phyloP scores from a whole-genome alignment of 2,329 filamentous ascomycete species.

The Elsinoe arachidis region DNA sequence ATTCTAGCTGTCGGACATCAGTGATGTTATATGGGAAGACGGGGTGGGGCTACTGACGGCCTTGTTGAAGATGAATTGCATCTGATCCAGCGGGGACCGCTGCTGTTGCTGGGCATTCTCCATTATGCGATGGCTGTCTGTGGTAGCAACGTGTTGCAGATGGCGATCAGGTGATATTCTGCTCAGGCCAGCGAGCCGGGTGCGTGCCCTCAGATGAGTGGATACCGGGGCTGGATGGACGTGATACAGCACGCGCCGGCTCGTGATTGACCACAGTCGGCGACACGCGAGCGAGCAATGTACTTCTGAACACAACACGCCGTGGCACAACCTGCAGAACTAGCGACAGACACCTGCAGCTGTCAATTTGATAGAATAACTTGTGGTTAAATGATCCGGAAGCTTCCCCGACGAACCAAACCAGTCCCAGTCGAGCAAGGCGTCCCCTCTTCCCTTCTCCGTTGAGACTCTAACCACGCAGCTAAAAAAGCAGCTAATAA shows the following conservation, averaged over 20 bases:
- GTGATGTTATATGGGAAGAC: neutral
- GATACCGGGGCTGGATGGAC: neutral
- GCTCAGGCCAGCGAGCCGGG: neutral
- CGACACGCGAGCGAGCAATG: neutral
- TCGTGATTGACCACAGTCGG: neutral
- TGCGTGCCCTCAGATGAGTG: neutral
- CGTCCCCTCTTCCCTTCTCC: neutral
- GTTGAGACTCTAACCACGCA: neutral
- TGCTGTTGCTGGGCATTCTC: slow-evolving; percentile 14
- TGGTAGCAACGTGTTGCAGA: neutral
- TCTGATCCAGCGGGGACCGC: slow-evolving; percentile 31
- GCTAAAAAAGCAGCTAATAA: no score
- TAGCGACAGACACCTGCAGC: neutral
- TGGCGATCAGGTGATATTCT: slow-evolving; percentile 9
- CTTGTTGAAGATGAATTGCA: slow-evolving; percentile 40
- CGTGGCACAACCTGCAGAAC: neutral
- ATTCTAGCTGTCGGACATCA: slow-evolving; percentile 29
- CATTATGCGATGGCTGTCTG: slow-evolving; percentile 8
- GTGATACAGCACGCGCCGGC: neutral
- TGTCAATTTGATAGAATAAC: neutral
- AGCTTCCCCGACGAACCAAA: neutral
- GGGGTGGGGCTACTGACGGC: slow-evolving; percentile 31
- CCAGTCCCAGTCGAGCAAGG: neutral
- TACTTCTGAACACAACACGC: neutral
- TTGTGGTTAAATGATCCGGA: neutral